phyloP scores from a whole-genome alignment of 177 flowering plant genomes.

The Vitis hybrid region DNA sequence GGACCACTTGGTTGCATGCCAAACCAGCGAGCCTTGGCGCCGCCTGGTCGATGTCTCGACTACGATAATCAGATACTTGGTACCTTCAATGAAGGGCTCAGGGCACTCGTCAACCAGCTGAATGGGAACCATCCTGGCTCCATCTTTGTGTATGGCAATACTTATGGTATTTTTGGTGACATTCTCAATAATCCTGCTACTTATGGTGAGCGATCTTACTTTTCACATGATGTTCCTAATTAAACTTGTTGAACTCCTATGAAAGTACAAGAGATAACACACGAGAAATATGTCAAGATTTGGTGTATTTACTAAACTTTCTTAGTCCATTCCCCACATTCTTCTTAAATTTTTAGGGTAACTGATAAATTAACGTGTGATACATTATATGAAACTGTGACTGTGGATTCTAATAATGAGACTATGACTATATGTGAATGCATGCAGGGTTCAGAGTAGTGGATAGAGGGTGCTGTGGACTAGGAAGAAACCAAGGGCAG shows the following conservation, averaged over 20 bases:
- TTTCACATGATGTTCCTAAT: not conserved
- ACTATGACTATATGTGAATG: not conserved
- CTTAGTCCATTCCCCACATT: no score
- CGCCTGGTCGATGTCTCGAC: slow-evolving; percentile 59
- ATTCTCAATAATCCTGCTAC: slow-evolving; percentile 66
- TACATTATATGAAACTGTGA: no score
- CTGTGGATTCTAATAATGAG: no score
- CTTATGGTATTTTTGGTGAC: slow-evolving; percentile 70
- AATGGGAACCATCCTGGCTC: slow-evolving; percentile 58
- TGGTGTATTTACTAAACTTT: no score
- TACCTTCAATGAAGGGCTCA: slow-evolving; percentile 61
- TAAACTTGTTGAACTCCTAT: no score
- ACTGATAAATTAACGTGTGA: no score
- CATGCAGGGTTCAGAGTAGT: slow-evolving; percentile 53
- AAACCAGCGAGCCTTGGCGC: slow-evolving; percentile 56
- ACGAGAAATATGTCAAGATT: no score
- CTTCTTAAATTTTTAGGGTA: no score
- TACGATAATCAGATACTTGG: slow-evolving; percentile 68
- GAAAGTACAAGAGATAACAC: no score
- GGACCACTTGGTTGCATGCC: slow-evolving; percentile 95
- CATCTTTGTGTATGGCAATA: slow-evolving; percentile 56
- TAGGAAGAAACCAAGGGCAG: slow-evolving; percentile 55
- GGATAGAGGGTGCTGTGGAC: slow-evolving; percentile 69
- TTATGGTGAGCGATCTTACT: slow-evolving; percentile 40
- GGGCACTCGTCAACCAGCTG: slow-evolving; percentile 45